These are phyloP conservation scores for Linnemannia zychae DNA, from an alignment of 192 early-diverging fungal species.

Conservation along the genomic window DNA sequence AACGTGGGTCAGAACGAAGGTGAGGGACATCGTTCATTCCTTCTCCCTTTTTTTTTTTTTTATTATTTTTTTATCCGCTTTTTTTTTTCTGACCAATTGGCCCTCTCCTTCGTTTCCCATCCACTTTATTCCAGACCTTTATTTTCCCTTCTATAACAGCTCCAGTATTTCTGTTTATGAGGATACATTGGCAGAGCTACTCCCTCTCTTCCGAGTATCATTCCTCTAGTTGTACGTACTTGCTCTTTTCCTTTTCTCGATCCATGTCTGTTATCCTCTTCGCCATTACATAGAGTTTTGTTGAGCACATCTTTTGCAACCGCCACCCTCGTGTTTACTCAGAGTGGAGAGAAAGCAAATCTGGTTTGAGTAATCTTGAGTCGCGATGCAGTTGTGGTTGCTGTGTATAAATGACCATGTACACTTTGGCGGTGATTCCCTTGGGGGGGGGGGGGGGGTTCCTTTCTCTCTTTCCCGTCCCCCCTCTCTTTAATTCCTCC, in stretches of 20 bases:
- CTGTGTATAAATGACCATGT: too few relatives aligned
- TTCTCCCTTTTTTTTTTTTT: background rate
- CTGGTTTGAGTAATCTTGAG: too few relatives aligned
- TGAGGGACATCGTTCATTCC: background rate
- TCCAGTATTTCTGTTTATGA: background rate
- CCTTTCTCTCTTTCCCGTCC: background rate
- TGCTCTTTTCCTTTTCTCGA: background rate
- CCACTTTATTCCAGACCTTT: background rate
- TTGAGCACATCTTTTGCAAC: too few relatives aligned
- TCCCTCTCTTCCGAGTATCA: background rate
- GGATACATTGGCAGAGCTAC: background rate
- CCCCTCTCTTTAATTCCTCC: background rate
- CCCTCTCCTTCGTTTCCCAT: background rate
- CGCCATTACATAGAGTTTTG: too few relatives aligned
- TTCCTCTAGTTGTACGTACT: background rate
- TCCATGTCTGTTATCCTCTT: background rate
- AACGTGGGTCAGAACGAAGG: background rate
- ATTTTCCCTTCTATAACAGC: background rate
- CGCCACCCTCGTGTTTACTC: too few relatives aligned
- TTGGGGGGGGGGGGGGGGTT: too few relatives aligned
- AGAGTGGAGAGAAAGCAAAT: too few relatives aligned
- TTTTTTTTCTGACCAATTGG: conserved; percentile 1
- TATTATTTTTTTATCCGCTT: too few relatives aligned
- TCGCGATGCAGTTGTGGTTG: too few relatives aligned
- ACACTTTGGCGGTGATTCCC: too few relatives aligned